Percentiles rank a stretch among this genome's conserved stretches.
Evolutionary conservation across 2,329 filamentous ascomycete genomes (phyloP).

Genomic region (Annulohypoxylon truncatum): DNA sequence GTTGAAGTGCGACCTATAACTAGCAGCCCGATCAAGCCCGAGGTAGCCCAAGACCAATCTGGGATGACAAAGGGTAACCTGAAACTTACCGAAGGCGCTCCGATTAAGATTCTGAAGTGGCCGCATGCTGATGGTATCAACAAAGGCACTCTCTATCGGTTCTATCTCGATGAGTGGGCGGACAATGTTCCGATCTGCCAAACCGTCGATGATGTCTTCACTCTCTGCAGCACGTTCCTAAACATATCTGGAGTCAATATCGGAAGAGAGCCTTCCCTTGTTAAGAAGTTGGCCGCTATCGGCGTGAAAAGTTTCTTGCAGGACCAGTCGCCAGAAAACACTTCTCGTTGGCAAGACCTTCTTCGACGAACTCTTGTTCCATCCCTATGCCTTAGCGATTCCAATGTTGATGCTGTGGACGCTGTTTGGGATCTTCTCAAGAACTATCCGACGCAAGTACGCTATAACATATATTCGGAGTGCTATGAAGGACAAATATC

Average conservation of each 20-base stretch:
- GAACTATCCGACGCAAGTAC: conserved; percentile 77
- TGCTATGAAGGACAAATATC: conserved; percentile 88
- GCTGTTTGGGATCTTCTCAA: conserved; percentile 87
- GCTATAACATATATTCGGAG: conserved; percentile 92
- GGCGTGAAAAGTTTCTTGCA: conserved; percentile 78
- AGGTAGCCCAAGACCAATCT: conserved; percentile 69
- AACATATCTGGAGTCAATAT: conserved; percentile 91
- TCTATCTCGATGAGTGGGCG: conserved; percentile 97
- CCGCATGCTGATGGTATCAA: conserved; percentile 84
- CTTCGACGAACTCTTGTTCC: conserved; percentile 88
- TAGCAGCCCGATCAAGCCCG: conserved; percentile 50
- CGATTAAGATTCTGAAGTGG: conserved; percentile 82
- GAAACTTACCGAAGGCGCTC: conserved; percentile 67
- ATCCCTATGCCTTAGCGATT: conserved; percentile 84
- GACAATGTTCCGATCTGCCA: conserved; percentile 95
- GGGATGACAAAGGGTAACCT: conserved; percentile 76
- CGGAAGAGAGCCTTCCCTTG: conserved; percentile 80
- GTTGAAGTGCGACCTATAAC: conserved; percentile 50
- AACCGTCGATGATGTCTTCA: conserved; percentile 89
- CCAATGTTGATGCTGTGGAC: conserved; percentile 85
- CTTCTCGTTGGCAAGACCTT: conserved; percentile 83
- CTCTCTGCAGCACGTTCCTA: conserved; percentile 83
- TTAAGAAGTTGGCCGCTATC: conserved; percentile 87
- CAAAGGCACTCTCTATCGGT: conserved; percentile 84
- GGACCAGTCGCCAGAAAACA: conserved; percentile 77